Conservation (phyloP, 495 filamentous ascomycete species). For the Daldinia bambusicola region DNA sequence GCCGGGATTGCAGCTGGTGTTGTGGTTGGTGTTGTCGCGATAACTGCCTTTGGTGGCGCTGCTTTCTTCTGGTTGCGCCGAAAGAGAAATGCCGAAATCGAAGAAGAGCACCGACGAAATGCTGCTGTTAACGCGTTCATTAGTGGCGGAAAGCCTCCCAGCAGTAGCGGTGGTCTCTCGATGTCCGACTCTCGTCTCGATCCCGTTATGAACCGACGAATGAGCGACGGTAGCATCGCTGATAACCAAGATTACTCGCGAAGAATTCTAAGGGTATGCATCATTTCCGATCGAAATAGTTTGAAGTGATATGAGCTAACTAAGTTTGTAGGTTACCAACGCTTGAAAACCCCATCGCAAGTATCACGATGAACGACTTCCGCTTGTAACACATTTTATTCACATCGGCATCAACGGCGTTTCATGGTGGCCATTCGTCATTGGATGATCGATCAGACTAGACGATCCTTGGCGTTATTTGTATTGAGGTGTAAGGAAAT, state of each 20-base stretch:
- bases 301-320: conserved; percentile 42
- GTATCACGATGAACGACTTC: conserved; percentile 61
- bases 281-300: not conserved
- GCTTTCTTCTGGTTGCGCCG: conserved; percentile 80
- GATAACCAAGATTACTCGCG: conserved; percentile 98
- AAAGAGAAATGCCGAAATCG: conserved; percentile 74
- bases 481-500: conserved; percentile 52
- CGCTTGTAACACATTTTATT: conserved; percentile 55
- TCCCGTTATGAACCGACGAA: conserved; percentile 85
- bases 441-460: conserved; percentile 56
- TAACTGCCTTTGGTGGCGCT: conserved; percentile 72
- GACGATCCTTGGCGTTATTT: conserved; percentile 52
- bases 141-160: conserved; percentile 65
- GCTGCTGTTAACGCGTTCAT: conserved; percentile 74
- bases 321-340: conserved; percentile 61
- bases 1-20: conserved; percentile 89
- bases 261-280: conserved; percentile 86
- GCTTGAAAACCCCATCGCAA: conserved; percentile 56
- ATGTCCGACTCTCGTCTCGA: conserved; percentile 88
- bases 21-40: conserved; percentile 81
- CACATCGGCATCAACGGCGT: conserved; percentile 64
- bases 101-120: conserved; percentile 82
- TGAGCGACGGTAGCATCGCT: conserved; percentile 97
- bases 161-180: conserved; percentile 66
- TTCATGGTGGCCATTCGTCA: conserved; percentile 56